Evolutionary conservation across 331 rosid species (phyloP).

Genomic region (Prunus yedoensis): DNA sequence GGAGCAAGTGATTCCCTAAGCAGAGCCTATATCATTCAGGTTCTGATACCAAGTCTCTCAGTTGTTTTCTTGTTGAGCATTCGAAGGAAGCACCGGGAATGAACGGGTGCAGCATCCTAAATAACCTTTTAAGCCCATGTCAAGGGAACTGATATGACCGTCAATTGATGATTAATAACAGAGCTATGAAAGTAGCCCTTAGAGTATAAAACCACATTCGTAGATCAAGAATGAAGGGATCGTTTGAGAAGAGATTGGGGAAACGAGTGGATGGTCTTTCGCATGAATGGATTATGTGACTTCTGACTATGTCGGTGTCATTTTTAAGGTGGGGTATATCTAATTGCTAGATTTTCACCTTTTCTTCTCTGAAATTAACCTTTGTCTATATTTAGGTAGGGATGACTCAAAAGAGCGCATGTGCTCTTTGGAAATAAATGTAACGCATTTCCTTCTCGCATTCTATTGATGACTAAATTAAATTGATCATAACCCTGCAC

Average conservation of each 20-base stretch:
- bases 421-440: conserved; percentile 30
- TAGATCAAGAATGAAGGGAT: conserved; percentile 12
- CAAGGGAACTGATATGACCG: conserved; percentile 20
- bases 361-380: conserved; percentile 11
- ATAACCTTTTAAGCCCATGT: conserved; percentile 7
- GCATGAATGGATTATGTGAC: neutral
- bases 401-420: neutral
- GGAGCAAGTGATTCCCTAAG: conserved; percentile 65
- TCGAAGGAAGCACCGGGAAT: neutral
- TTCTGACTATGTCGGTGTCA: too few species aligned
- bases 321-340: conserved; percentile 16
- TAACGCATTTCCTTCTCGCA: conserved; percentile 10
- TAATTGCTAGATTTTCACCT: conserved; percentile 20
- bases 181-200: conserved; percentile 16
- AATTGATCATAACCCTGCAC: neutral
- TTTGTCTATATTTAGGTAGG: conserved; percentile 38
- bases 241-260: conserved; percentile 15
- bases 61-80: conserved; percentile 31
- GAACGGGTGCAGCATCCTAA: neutral
- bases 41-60: conserved; percentile 15
- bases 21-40: conserved; percentile 15
- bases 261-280: conserved; percentile 17
- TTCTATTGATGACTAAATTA: neutral
- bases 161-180: conserved; percentile 34
- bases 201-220: conserved; percentile 28